Conservation (phyloP, 2,329 filamentous ascomycete genomes). For the Aspergillus fumigatus region DNA sequence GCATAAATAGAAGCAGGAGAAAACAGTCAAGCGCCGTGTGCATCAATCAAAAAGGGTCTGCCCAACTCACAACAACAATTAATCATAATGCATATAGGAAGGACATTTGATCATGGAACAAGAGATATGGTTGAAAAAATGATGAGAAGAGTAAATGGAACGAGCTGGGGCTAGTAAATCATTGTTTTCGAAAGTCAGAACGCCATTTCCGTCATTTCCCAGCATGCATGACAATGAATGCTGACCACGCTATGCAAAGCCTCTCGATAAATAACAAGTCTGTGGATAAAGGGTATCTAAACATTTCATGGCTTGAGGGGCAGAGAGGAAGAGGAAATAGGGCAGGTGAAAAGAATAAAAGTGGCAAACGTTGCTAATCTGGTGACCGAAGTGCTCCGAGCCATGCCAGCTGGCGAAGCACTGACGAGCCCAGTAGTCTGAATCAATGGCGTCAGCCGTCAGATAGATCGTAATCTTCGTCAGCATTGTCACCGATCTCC, state of each 20-base stretch:
- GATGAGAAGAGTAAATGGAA: conserved; percentile 8
- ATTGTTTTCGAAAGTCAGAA: conserved; percentile 25
- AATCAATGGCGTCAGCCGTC: conserved; percentile 13
- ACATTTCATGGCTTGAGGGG: conserved; percentile 18
- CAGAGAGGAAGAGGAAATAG: conserved; percentile 7
- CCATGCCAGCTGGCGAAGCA: conserved; percentile 1
- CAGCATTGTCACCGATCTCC: conserved; percentile 31
- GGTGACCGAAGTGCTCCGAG: neutral
- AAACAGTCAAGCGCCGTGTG: neutral
- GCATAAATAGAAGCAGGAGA: neutral
- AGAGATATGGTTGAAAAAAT: neutral
- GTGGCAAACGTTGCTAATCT: conserved; percentile 1
- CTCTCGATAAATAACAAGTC: conserved; percentile 21
- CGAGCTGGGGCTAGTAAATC: conserved; percentile 4
- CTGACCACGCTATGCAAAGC: conserved; percentile 40
- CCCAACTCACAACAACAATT: neutral
- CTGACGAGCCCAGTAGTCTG: conserved; percentile 6
- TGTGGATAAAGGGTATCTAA: conserved; percentile 37
- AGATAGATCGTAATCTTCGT: conserved; percentile 31
- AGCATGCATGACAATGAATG: conserved; percentile 31
- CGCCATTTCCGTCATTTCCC: conserved; percentile 32
- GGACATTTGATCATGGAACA: neutral
- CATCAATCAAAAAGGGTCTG: neutral
- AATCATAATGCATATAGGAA: neutral
- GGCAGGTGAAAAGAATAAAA: conserved; percentile 3